Evolutionary conservation across 805 yeast species (phyloP).

Genomic region (Nakazawaea anatomiae): DNA sequence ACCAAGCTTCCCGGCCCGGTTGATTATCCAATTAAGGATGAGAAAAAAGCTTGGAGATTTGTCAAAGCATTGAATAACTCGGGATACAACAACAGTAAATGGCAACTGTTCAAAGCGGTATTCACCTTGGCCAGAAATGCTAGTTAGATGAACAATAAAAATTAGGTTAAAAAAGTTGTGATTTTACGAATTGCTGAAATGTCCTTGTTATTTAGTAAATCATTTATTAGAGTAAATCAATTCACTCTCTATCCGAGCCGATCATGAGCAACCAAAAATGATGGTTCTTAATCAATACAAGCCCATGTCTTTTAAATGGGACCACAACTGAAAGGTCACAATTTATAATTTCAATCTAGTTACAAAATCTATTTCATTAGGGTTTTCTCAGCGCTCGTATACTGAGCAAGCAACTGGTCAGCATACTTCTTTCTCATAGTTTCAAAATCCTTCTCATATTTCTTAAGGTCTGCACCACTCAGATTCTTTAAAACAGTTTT

Average conservation of each 20-base stretch:
- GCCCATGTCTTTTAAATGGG: too few species aligned
- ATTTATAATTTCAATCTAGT: too few species aligned
- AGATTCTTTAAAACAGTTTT: constrained; percentile 46
- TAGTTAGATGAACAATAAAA: constrained; percentile 9
- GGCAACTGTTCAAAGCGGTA: constrained; percentile 60
- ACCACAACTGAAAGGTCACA: too few species aligned
- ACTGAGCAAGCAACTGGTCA: constrained; percentile 49
- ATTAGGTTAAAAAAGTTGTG: not conserved
- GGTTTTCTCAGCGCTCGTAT: constrained; percentile 47
- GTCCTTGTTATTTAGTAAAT: not conserved
- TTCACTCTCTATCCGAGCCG: too few species aligned
- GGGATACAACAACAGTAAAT: constrained; percentile 70
- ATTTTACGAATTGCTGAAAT: not conserved
- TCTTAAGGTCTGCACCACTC: constrained; percentile 52
- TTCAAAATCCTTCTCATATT: constrained; percentile 58
- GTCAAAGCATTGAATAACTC: constrained; percentile 77
- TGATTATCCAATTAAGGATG: constrained; percentile 86
- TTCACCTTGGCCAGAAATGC: constrained; percentile 47
- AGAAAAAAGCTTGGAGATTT: constrained; percentile 82
- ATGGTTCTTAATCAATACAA: too few species aligned
- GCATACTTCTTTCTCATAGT: constrained; percentile 60
- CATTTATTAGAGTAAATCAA: too few species aligned
- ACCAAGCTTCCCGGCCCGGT: constrained; percentile 82
- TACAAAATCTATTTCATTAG: constrained; percentile 13
- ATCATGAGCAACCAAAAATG: too few species aligned